A percentile compares a stretch with the other conserved stretches of the same genome.
Conservation (phyloP, 139 green algal genomes). For the Tetraselmis chui region DNA sequence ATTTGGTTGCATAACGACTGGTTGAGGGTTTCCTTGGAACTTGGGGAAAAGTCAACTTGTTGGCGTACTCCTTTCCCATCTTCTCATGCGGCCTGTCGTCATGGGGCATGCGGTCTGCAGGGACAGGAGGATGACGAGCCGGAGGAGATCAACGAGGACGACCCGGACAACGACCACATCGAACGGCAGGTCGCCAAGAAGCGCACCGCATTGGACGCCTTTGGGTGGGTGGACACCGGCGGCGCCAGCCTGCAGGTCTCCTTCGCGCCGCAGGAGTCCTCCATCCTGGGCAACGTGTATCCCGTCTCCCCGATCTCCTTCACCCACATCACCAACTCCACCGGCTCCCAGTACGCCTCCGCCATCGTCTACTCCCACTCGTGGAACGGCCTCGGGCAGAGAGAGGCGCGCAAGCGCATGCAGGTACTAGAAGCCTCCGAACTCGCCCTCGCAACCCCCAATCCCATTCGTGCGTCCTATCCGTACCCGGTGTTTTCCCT, state of each 20-base stretch:
- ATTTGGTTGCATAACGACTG: too few species aligned
- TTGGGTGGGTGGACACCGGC: constrained; percentile 3
- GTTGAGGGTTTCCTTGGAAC: too few species aligned
- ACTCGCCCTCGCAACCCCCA: neutral
- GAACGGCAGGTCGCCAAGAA: neutral
- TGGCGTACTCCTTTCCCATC: too few species aligned
- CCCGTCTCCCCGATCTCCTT: neutral
- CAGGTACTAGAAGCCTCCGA: neutral
- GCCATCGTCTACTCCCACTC: constrained; percentile 4
- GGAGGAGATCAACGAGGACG: neutral
- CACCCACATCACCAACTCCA: constrained; percentile 6
- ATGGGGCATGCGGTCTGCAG: too few species aligned
- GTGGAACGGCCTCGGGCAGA: constrained; percentile 2
- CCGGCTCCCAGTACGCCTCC: neutral
- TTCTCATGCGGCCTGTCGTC: too few species aligned
- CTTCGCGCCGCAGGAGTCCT: constrained; percentile 4
- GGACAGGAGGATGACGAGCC: neutral
- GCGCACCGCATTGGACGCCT: neutral
- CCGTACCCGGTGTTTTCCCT: too few species aligned
- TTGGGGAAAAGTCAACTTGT: too few species aligned
- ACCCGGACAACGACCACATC: neutral
- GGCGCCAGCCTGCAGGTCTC: constrained; percentile 8
- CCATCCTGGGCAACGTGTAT: constrained; percentile 6
- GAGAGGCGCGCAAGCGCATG: constrained; percentile 1
- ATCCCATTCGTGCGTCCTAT: neutral